Evolutionary conservation across 352 stramenopile species (phyloP).

Genomic region (Phytopythium sindhum): DNA sequence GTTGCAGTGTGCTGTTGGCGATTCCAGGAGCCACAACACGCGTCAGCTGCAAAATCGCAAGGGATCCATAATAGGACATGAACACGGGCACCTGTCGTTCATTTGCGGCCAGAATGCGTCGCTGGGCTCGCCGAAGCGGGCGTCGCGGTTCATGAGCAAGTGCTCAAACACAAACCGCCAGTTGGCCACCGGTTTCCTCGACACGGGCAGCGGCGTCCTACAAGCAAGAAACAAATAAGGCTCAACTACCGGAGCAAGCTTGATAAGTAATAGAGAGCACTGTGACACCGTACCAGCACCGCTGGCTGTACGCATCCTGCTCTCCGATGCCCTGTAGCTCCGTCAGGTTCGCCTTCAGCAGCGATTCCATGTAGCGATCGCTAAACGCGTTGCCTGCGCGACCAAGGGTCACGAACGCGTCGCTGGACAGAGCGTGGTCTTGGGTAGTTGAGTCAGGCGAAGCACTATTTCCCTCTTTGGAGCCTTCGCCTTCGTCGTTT

Average conservation of each 20-base stretch:
- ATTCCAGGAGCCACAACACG: background rate
- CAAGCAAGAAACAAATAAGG: background rate
- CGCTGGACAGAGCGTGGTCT: constrained; percentile 10
- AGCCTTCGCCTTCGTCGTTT: background rate
- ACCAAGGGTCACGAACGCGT: constrained; percentile 23
- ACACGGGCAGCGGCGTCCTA: constrained; percentile 54
- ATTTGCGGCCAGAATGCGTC: constrained; percentile 27
- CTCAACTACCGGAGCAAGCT: background rate
- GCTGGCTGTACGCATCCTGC: constrained; percentile 26
- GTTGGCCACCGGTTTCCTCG: constrained; percentile 61
- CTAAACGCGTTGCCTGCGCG: constrained; percentile 32
- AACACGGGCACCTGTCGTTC: constrained; percentile 19
- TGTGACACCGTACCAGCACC: constrained; percentile 32
- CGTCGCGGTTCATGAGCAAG: constrained; percentile 16
- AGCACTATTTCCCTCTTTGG: constrained; percentile 5
- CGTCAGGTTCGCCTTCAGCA: constrained; percentile 39
- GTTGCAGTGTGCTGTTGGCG: constrained; percentile 40
- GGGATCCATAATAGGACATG: background rate
- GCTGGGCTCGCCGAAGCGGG: background rate
- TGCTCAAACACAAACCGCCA: constrained; percentile 70
- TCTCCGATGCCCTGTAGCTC: constrained; percentile 39
- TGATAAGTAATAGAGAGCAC: background rate
- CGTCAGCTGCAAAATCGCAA: constrained; percentile 4
- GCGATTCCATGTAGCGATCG: constrained; percentile 39
- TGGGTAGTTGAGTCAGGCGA: background rate